A percentile compares a stretch with the other conserved stretches of the same genome.
Evolutionary conservation across 1,284 basidiomycete genomes (phyloP).

Genomic region (Flammula alnicola): DNA sequence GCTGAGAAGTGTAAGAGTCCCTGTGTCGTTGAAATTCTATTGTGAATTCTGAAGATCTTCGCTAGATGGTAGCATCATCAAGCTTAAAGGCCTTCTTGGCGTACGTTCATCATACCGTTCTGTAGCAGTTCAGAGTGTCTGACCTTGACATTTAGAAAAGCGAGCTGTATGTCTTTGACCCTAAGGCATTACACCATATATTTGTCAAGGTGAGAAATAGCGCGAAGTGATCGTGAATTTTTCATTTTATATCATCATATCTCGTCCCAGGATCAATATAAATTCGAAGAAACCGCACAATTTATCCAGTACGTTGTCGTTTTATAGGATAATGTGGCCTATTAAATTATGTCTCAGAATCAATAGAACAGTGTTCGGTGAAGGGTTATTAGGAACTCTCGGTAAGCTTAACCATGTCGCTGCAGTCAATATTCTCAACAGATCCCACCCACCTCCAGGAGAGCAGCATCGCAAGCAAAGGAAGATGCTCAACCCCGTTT

Average conservation of each 20-base stretch:
- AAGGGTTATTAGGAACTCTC: constrained; percentile 25
- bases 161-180: constrained; percentile 33
- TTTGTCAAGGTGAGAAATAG: constrained; percentile 34
- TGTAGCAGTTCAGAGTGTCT: not conserved
- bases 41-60: not conserved
- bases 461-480: constrained; percentile 33
- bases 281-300: constrained; percentile 27
- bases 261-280: constrained; percentile 30
- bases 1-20: constrained; percentile 25
- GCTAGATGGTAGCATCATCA: constrained; percentile 29
- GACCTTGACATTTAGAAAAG: constrained; percentile 23
- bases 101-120: constrained; percentile 22
- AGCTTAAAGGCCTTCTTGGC: constrained; percentile 28
- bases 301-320: constrained; percentile 25
- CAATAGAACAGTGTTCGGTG: constrained; percentile 26
- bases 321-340: not conserved
- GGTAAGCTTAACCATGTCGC: constrained; percentile 17
- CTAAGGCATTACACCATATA: constrained; percentile 38
- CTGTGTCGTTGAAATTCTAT: not conserved
- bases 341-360: too few species aligned
- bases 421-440: not conserved
- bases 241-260: not conserved
- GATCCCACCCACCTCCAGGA: constrained; percentile 22
- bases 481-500: constrained; percentile 35
- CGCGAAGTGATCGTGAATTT: not conserved